These are phyloP conservation scores for Citropsis articulata DNA, from an alignment of 345 rosid species.

Conservation along the genomic window DNA sequence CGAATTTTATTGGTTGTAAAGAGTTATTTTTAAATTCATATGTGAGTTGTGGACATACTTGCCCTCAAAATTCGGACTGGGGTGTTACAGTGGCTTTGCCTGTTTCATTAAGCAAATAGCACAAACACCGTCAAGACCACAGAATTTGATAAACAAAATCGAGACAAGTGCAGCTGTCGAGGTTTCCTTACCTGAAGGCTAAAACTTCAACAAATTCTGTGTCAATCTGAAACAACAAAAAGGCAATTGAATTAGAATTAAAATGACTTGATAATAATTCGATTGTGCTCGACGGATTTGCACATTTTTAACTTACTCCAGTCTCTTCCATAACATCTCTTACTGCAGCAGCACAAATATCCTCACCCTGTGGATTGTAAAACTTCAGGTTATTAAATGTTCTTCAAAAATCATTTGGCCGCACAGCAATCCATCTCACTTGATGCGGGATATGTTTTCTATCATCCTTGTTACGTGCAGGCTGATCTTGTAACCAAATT, in stretches of 20 bases:
- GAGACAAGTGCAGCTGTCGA: background rate
- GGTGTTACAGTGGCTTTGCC: too few relatives aligned
- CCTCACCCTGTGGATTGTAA: conserved; percentile 60
- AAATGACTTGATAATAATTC: background rate
- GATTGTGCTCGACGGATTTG: background rate
- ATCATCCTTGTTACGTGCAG: too few relatives aligned
- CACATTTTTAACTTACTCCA: conserved; percentile 45
- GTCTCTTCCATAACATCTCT: conserved; percentile 94
- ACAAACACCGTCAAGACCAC: background rate
- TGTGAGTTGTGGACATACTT: too few relatives aligned
- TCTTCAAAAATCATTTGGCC: background rate
- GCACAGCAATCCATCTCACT: too few relatives aligned
- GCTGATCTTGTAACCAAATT: too few relatives aligned
- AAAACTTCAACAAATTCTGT: conserved; percentile 62
- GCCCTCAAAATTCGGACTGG: too few relatives aligned
- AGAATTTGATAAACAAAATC: background rate
- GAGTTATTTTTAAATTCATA: too few relatives aligned
- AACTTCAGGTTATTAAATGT: background rate
- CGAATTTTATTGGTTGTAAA: too few relatives aligned
- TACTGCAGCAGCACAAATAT: conserved; percentile 53
- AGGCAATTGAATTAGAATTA: background rate
- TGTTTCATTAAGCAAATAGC: conserved; percentile 20
- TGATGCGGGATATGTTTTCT: too few relatives aligned
- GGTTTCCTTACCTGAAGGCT: conserved; percentile 50
- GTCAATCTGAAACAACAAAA: conserved; percentile 39